These are phyloP conservation scores for Zygosaccharomyces sapae DNA, from an alignment of 1,139 yeast species.

Conservation along the genomic window DNA sequence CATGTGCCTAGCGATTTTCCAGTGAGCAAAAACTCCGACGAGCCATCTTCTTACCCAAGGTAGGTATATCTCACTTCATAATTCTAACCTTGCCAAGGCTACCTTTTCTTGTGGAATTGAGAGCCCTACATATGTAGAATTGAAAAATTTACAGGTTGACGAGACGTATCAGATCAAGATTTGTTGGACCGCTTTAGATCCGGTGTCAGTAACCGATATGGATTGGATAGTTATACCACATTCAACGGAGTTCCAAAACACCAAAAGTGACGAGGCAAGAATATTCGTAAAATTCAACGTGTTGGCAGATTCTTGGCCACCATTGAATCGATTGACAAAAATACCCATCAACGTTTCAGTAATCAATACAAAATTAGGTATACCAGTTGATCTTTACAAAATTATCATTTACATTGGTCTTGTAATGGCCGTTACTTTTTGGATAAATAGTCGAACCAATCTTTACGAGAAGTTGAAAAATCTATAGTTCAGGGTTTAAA, in stretches of 20 bases:
- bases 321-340: constrained; percentile 8
- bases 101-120: constrained; percentile 8
- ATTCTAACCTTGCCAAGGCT: constrained; percentile 11
- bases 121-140: constrained; percentile 13
- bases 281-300: constrained; percentile 16
- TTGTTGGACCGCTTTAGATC: constrained; percentile 28
- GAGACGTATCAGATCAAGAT: constrained; percentile 24
- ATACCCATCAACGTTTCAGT: constrained; percentile 25
- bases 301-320: constrained; percentile 20
- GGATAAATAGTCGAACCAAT: constrained; percentile 12
- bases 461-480: constrained; percentile 12
- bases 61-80: constrained; percentile 11
- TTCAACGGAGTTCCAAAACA: constrained; percentile 14
- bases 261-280: constrained; percentile 16
- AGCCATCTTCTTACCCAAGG: constrained; percentile 5
- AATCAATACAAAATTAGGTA: constrained; percentile 21
- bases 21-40: background rate
- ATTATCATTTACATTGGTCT: constrained; percentile 16
- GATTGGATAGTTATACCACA: constrained; percentile 20
- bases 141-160: constrained; percentile 15
- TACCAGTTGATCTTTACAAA: constrained; percentile 29
- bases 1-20: constrained; percentile 21
- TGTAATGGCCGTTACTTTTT: constrained; percentile 10
- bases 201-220: constrained; percentile 16
- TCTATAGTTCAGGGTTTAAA: constrained; percentile 39